Evolutionary conservation across 148 eudicot species (phyloP), one percentile per base, ranked within the genome.

Genomic region (Chenopodium album): DNA sequence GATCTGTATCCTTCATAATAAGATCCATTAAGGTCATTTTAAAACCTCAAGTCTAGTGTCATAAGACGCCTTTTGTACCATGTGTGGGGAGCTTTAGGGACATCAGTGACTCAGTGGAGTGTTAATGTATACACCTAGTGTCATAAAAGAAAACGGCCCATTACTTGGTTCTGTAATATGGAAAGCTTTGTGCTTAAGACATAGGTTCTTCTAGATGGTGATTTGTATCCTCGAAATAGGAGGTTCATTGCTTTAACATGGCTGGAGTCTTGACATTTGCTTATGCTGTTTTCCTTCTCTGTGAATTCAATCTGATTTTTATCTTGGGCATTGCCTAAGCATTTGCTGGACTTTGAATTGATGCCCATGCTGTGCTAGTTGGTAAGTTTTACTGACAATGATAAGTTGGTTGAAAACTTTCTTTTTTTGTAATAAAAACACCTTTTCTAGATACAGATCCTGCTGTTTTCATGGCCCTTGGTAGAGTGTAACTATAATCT

Each of bases 281-380:
- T 83, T 74, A 11, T 76, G 12, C 26, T 13, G n/a, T 76, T 44
- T 47, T 64, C 63, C 37, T 80, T 60, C 47, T 41, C 28, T 62
- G 37, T 71, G 68, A 72, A 29, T 47, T 76, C 46, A 41, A 16
- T 63, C 67, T 62, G 47, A 62, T 77, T 23, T 37, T 62, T 34
- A 7, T 44, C 48, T 19, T 9, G 28, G 10, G 28, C 34, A 48
- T 28, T 64, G 14, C 37, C 13, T 79, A 44, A 59, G 41, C 44
- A 32, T 41, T 41, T 41, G 44, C 44, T 41, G 44, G 44, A 41
- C 44, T 41, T 41, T 41, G 44, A 41, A 41, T 41, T 41, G 44
- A 12, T 41, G 59, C 32, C 23, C 4, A 37, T 66, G 73, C n/a
- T 11, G 2, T 37, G 71, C 60, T 60, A 41, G 1, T 6, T 41